phyloP scores from a whole-genome alignment of 768 basidiomycete genomes.

The Kwoniella botswanensis region DNA sequence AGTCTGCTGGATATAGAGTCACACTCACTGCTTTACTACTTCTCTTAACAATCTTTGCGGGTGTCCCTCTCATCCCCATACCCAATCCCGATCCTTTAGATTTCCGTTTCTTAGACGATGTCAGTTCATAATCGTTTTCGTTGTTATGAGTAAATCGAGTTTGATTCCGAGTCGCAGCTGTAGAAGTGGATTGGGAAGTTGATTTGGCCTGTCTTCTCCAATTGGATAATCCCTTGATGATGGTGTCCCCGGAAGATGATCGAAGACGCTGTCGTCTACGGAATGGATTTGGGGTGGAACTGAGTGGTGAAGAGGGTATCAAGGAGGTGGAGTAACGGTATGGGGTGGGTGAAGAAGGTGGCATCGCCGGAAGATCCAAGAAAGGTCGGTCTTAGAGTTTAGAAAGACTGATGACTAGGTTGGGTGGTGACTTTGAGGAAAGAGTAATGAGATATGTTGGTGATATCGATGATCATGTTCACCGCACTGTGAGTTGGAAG shows the following conservation, averaged over 20 bases:
- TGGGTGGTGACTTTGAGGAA: too few relatives aligned
- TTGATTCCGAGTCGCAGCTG: neutral
- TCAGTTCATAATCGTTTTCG: neutral
- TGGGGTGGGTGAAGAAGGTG: constrained; percentile 19
- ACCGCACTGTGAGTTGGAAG: too few relatives aligned
- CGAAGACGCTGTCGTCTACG: neutral
- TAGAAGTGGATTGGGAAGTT: neutral
- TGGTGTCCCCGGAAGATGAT: constrained; percentile 1
- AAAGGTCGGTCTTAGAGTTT: neutral
- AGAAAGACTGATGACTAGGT: too few relatives aligned
- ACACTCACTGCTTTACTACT: constrained; percentile 15
- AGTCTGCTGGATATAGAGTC: neutral
- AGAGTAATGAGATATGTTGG: too few relatives aligned
- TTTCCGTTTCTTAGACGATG: neutral
- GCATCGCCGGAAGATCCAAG: neutral
- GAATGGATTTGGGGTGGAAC: neutral
- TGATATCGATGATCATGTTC: too few relatives aligned
- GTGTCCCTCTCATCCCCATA: constrained; percentile 45
- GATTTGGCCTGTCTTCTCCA: constrained; percentile 20
- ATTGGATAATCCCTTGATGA: constrained; percentile 20
- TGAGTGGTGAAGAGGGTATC: constrained; percentile 10
- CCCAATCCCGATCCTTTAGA: constrained; percentile 25
- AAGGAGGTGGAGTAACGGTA: constrained; percentile 3
- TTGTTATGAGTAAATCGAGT: neutral
- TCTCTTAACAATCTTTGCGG: constrained; percentile 31